These are phyloP conservation scores for Cystobasidium pallidum DNA, from an alignment of 1,284 basidiomycete genomes.

Conservation along the genomic window DNA sequence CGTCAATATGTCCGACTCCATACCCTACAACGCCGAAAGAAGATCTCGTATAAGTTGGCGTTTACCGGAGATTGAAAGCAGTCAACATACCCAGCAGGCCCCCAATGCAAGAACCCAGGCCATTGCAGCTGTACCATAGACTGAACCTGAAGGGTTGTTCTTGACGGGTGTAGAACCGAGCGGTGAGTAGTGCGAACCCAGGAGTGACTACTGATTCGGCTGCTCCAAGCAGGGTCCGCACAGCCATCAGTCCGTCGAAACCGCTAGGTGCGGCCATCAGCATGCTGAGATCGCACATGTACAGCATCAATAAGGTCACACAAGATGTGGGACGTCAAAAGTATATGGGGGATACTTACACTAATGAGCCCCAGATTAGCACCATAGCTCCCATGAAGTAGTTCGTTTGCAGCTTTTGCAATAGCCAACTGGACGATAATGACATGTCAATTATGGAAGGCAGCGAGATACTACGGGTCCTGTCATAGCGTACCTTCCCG, in stretches of 20 bases:
- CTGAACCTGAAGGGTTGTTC: slow-evolving; percentile 55
- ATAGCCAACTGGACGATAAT: slow-evolving; percentile 29
- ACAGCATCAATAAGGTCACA: no score
- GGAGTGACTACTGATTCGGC: slow-evolving; percentile 56
- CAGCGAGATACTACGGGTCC: background rate
- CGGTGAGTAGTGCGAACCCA: slow-evolving; percentile 56
- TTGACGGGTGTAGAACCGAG: slow-evolving; percentile 55
- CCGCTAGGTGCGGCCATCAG: slow-evolving; percentile 55
- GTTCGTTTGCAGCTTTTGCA: slow-evolving; percentile 53
- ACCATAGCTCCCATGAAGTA: slow-evolving; percentile 52
- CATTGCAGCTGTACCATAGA: slow-evolving; percentile 55
- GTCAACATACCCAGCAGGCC: slow-evolving; percentile 50
- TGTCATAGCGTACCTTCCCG: slow-evolving; percentile 48
- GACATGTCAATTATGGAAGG: background rate
- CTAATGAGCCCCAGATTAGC: slow-evolving; percentile 55
- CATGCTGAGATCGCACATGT: no score
- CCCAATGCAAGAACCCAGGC: slow-evolving; percentile 52
- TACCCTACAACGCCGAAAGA: no score
- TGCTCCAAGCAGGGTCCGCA: slow-evolving; percentile 55
- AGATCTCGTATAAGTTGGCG: no score
- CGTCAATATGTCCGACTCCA: slow-evolving; percentile 54
- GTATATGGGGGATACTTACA: background rate
- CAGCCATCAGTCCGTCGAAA: slow-evolving; percentile 54
- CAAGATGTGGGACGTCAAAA: background rate
- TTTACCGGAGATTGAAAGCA: no score